Evolutionary conservation across 805 yeast species (phyloP), one percentile per base, ranked within the genome.

Genomic region (Cyberlindnera maritima): DNA sequence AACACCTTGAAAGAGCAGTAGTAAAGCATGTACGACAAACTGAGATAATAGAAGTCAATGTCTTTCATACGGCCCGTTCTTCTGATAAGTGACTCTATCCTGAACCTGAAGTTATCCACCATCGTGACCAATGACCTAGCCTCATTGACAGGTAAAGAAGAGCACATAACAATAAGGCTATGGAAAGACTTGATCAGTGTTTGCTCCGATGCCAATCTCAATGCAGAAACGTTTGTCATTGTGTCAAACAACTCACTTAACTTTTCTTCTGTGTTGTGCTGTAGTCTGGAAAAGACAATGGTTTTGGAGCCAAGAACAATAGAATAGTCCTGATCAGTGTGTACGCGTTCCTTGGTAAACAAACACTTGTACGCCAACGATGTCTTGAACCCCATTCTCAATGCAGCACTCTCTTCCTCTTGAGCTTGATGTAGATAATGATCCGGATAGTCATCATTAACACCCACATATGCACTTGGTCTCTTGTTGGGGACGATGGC

Each of bases 41-140:
- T 46, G 20, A 57, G 37, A 19, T 44, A 52, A 26, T 46, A 54
- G 19, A 58, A 52, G 14, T 60, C 59, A 9, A 47, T 21, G 36
- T 56, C 59, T 17, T 50, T 50, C 25, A 58, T 50, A 10, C 40
- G 36, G 1, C 60, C 56, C 11, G 49, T 57, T 20, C 52, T 41
- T 31, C 52, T 53, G 15, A 57, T 52, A 13, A 37, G 26, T 3
- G 49, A 31, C 19, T 60, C 60, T 10, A 60, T 40, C 15, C 47
- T 52, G 41, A 49, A 41, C 17, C 40, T 48, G 35, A 57, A 57
- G 23, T 55, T 49, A 33, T 60, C 63, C 17, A 55, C 39, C 37
- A 57, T 39, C 1, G 45, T 41, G 0, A 57, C 32, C n/a, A 59
- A 43, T 1, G 55, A 49, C 15, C 44, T 51, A 1, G 56, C 45